Evolutionary conservation across 176 grass and related monocot species (phyloP).

Genomic region (Tuctoria greenei): DNA sequence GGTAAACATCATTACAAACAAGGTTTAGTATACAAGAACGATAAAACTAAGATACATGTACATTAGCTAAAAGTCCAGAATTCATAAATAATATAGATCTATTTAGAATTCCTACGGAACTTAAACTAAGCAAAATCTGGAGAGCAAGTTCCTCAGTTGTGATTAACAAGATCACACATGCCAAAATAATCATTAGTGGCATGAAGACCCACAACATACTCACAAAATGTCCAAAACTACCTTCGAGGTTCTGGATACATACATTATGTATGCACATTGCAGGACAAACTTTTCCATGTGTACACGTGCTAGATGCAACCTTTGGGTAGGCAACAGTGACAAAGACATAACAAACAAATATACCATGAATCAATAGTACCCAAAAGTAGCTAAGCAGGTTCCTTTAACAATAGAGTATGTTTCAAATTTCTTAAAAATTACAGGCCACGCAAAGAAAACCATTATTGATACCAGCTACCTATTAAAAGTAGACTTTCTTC

Average conservation of each 20-base stretch:
- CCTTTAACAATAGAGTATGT: slow-evolving; percentile 12
- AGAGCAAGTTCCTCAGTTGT: background rate
- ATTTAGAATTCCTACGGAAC: background rate
- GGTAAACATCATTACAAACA: slow-evolving; percentile 21
- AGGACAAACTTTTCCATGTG: background rate
- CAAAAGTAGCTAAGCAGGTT: background rate
- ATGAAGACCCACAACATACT: background rate
- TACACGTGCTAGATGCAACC: background rate
- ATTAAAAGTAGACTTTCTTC: background rate
- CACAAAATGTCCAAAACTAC: background rate
- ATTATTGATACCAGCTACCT: slow-evolving; percentile 15
- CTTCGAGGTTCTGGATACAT: background rate
- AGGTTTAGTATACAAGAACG: slow-evolving; percentile 7
- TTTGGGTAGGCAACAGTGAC: background rate
- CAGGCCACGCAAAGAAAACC: background rate
- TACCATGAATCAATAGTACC: background rate
- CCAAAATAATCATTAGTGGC: background rate
- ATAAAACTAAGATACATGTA: slow-evolving; percentile 21
- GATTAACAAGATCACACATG: background rate
- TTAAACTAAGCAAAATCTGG: background rate
- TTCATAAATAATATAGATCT: background rate
- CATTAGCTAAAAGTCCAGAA: slow-evolving; percentile 12
- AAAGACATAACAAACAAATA: too few relatives aligned
- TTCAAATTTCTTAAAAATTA: background rate
- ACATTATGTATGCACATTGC: background rate